Percentiles rank a stretch among this genome's conserved stretches.
Conservation (phyloP, 352 stramenopile genomes). For the Phytophthora pisi region DNA sequence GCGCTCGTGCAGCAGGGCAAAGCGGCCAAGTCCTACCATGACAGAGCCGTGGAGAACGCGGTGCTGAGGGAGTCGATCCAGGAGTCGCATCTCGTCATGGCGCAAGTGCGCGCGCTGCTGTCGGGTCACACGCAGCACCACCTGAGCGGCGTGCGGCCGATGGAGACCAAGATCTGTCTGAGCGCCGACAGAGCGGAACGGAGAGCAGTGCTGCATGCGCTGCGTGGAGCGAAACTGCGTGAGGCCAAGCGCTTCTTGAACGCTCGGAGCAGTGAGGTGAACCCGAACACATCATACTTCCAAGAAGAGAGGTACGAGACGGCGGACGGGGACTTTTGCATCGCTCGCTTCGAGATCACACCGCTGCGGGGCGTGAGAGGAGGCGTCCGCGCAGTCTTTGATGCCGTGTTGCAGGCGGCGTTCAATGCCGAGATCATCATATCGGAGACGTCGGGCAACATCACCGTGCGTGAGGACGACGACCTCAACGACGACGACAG, state of each 20-base stretch:
- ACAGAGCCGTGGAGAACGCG: conserved; percentile 27
- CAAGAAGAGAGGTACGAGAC: conserved; percentile 53
- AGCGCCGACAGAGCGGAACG: conserved; percentile 34
- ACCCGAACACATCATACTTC: conserved; percentile 32
- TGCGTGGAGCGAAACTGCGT: conserved; percentile 33
- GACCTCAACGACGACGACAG: conserved; percentile 46
- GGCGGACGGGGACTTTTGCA: conserved; percentile 44
- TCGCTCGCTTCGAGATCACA: conserved; percentile 47
- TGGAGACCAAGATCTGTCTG: conserved; percentile 39
- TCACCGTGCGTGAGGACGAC: conserved; percentile 73
- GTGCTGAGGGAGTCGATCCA: conserved; percentile 39
- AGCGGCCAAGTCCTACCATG: conserved; percentile 25
- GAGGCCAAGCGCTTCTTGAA: conserved; percentile 38
- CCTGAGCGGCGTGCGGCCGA: conserved; percentile 27
- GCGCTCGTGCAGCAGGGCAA: conserved; percentile 35
- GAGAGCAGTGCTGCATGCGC: conserved; percentile 20
- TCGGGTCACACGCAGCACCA: conserved; percentile 37
- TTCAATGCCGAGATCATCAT: conserved; percentile 71
- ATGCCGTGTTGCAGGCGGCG: conserved; percentile 49
- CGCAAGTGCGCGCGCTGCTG: conserved; percentile 31
- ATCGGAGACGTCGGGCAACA: conserved; percentile 61
- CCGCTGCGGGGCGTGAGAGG: conserved; percentile 41
- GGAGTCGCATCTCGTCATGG: conserved; percentile 38
- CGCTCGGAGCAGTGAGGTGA: conserved; percentile 31
- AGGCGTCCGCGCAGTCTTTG: conserved; percentile 53